Evolutionary conservation across 495 filamentous ascomycete species (phyloP), one percentile per base, ranked within the genome.

Genomic region (Aspergillus sclerotioniger): DNA sequence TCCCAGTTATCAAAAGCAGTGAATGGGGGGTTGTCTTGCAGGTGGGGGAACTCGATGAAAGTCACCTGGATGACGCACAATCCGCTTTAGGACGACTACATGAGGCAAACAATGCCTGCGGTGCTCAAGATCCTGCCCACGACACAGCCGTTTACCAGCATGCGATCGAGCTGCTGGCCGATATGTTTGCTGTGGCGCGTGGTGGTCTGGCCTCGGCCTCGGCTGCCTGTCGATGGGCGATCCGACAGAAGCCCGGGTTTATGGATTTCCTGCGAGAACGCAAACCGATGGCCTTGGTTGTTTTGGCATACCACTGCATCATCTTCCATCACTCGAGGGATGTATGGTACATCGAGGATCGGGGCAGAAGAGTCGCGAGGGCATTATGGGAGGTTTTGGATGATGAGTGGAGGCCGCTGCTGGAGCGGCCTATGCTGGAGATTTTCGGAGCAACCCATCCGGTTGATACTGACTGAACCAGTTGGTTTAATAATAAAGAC

Each of bases 221-320:
- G 3, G 56, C 71, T 39, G 68, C 67, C 9, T 68, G 64, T 10
- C 57, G 66, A 13, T 84, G 76, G 80, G 78, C 73, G 4, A 78
- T 85, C 25, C 79, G 76, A 39, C 58, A 85, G 15, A 76, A 77
- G 2, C 57, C 71, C 1, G 62, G 72, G 7, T 87, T 83, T 61
- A 64, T 84, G 51, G 72, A 76, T 7, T 69, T 82, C 31, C 73
- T 85, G 0, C 76, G 76, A 3, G 67, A 80, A 55, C 75, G 69
- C 12, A 74, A 80, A 13, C 84, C 86, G 0, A 71, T 86, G 35
- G 81, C 87, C 1, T 62, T 83, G 21, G 70, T 79, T 6, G 69
- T 83, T 55, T 59, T 83, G 20, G 75, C 74, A 1, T 72, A 81
- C 52, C 81, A 76, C 66, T 79, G 71, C 47, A 70, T 79, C 21